Evolutionary conservation across 768 basidiomycete species (phyloP).

Genomic region (Xanthoconium stramineum): DNA sequence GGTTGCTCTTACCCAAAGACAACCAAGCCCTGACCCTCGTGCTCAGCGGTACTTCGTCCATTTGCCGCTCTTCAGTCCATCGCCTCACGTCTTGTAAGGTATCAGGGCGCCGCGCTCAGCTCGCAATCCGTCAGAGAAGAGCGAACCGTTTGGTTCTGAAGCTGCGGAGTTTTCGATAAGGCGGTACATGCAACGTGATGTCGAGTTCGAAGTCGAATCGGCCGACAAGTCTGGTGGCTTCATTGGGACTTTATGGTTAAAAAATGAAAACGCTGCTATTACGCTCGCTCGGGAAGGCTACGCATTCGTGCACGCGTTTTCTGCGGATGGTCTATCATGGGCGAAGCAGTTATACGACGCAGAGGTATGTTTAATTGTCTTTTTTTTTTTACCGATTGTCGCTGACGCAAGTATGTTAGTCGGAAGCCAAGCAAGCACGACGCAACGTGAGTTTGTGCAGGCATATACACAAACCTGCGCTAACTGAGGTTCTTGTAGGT

Average conservation of each 20-base stretch:
- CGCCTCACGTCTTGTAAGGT: conserved; percentile 42
- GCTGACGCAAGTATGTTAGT: conserved; percentile 37
- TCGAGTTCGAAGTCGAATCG: conserved; percentile 87
- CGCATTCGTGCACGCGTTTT: conserved; percentile 84
- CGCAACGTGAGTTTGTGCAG: conserved; percentile 60
- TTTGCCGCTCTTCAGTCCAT: neutral
- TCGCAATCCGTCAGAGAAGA: conserved; percentile 75
- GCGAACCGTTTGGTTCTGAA: conserved; percentile 86
- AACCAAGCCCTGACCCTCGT: conserved; percentile 93
- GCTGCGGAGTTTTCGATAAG: conserved; percentile 75
- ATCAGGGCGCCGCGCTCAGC: conserved; percentile 90
- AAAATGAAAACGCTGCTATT: conserved; percentile 83
- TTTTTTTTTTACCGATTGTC: neutral
- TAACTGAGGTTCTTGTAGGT: conserved; percentile 46
- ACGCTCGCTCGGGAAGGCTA: conserved; percentile 83
- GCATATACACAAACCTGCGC: neutral
- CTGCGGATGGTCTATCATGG: conserved; percentile 81
- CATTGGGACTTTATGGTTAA: conserved; percentile 83
- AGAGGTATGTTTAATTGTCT: conserved; percentile 51
- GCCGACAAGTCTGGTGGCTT: conserved; percentile 96
- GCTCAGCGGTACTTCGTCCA: conserved; percentile 58
- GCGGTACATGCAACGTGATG: conserved; percentile 90
- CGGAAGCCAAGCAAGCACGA: conserved; percentile 75
- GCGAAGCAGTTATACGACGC: conserved; percentile 76
- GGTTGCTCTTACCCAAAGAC: conserved; percentile 83